Evolutionary conservation across 2,329 filamentous ascomycete species (phyloP).

Genomic region (Calonectria naviculata): DNA sequence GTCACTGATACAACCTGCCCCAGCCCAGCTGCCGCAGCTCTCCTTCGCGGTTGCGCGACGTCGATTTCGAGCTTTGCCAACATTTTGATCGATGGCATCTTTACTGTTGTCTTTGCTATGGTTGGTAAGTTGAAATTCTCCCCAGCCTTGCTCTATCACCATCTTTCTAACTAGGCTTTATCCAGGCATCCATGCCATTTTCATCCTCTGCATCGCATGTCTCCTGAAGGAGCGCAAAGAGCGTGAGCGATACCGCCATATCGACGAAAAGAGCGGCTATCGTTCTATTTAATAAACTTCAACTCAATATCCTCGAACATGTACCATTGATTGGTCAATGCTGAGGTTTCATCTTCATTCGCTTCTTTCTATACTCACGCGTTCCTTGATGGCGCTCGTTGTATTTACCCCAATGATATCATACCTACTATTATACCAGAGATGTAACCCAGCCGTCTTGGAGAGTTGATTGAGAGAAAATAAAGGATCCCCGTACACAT

Average conservation of each 20-base stretch:
- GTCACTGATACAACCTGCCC: slow-evolving; percentile 75
- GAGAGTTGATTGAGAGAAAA: background rate
- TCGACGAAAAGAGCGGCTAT: slow-evolving; percentile 80
- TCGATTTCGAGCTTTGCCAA: slow-evolving; percentile 77
- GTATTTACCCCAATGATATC: slow-evolving; percentile 18
- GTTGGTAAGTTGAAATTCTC: slow-evolving; percentile 63
- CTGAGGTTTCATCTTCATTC: slow-evolving; percentile 18
- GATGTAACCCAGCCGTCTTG: slow-evolving; percentile 9
- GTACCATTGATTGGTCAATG: slow-evolving; percentile 20
- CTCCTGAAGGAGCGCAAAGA: slow-evolving; percentile 85
- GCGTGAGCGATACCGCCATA: slow-evolving; percentile 80
- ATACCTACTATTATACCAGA: slow-evolving; percentile 5
- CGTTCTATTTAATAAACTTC: slow-evolving; percentile 53
- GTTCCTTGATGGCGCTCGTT: background rate
- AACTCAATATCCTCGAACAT: background rate
- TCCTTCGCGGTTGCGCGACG: slow-evolving; percentile 76
- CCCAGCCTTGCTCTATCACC: background rate
- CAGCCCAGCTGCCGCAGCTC: slow-evolving; percentile 76
- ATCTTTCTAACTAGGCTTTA: slow-evolving; percentile 3
- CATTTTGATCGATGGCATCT: slow-evolving; percentile 78
- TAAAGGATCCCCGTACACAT: background rate
- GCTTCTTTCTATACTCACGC: slow-evolving; percentile 14
- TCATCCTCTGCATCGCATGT: slow-evolving; percentile 79
- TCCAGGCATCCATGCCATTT: slow-evolving; percentile 70
- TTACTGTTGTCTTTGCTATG: slow-evolving; percentile 83